Conservation (phyloP, 768 basidiomycete species). For the Pisolithus orientalis region DNA sequence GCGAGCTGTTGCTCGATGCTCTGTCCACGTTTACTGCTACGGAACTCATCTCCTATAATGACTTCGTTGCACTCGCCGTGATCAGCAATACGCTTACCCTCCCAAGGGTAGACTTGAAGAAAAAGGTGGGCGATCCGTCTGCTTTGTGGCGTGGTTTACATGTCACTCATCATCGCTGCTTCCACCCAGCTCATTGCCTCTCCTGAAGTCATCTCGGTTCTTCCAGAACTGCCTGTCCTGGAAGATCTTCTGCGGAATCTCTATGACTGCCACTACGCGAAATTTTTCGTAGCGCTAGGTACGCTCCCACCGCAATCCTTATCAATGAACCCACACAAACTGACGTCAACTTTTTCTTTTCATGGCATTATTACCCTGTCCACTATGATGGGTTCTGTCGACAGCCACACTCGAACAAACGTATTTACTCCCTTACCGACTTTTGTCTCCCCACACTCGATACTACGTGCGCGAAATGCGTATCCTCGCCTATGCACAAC, state of each 20-base stretch:
- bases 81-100: constrained; percentile 73
- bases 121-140: constrained; percentile 51
- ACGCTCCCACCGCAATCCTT: constrained; percentile 14
- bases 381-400: neutral
- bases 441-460: constrained; percentile 79
- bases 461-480: constrained; percentile 96
- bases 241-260: no score
- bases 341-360: no score
- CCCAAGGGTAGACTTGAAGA: constrained; percentile 82
- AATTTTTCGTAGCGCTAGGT: constrained; percentile 88
- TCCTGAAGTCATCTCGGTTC: constrained; percentile 81
- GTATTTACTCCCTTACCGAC: constrained; percentile 79
- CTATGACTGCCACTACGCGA: constrained; percentile 66
- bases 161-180: constrained; percentile 2
- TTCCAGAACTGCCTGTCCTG: constrained; percentile 69
- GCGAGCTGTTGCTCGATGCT: constrained; percentile 84
- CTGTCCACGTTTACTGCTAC: constrained; percentile 92
- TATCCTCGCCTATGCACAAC: constrained; percentile 85
- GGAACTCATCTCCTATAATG: constrained; percentile 82
- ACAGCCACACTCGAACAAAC: constrained; percentile 84
- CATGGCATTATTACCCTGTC: neutral
- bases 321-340: no score
- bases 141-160: neutral
- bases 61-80: constrained; percentile 74
- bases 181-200: constrained; percentile 64